A percentile compares a stretch with the other conserved stretches of the same genome.
Conservation (phyloP, 441 rosid species). For the Bruguiera hainesii region DNA sequence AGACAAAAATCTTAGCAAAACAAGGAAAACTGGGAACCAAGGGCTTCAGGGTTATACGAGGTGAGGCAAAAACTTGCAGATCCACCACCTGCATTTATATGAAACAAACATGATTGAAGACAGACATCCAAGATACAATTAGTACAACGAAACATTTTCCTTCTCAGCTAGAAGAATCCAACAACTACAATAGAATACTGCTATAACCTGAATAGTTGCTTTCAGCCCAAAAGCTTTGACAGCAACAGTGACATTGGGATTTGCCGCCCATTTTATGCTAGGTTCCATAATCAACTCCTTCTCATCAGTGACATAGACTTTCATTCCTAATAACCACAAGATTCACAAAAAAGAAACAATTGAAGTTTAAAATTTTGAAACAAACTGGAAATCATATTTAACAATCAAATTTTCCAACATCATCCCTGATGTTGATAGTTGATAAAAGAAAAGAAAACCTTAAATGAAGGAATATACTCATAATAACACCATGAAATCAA, state of each 20-base stretch:
- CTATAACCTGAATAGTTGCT: constrained; percentile 83
- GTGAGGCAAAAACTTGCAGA: constrained; percentile 84
- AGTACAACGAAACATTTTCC: too few species aligned
- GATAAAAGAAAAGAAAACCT: background rate
- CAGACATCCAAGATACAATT: background rate
- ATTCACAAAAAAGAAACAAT: background rate
- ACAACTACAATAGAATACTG: too few species aligned
- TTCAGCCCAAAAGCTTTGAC: constrained; percentile 88
- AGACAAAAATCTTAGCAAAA: constrained; percentile 78
- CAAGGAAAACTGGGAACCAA: constrained; percentile 95
- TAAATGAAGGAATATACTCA: background rate
- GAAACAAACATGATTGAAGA: background rate
- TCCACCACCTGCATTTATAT: constrained; percentile 58
- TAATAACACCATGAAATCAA: background rate
- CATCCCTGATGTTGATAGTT: background rate
- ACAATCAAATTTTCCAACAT: constrained; percentile 3
- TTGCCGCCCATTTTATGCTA: constrained; percentile 82
- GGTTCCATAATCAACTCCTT: constrained; percentile 98
- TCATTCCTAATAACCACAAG: constrained; percentile 61
- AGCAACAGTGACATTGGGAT: constrained; percentile 72
- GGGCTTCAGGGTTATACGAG: constrained; percentile 95
- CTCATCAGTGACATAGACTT: constrained; percentile 90
- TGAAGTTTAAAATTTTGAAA: background rate
- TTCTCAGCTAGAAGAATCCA: constrained; percentile 9
- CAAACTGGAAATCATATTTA: background rate